A percentile compares a stretch with the other conserved stretches of the same genome.
Conservation (phyloP, 2,329 filamentous ascomycete genomes). For the Colletotrichum orbiculare region DNA sequence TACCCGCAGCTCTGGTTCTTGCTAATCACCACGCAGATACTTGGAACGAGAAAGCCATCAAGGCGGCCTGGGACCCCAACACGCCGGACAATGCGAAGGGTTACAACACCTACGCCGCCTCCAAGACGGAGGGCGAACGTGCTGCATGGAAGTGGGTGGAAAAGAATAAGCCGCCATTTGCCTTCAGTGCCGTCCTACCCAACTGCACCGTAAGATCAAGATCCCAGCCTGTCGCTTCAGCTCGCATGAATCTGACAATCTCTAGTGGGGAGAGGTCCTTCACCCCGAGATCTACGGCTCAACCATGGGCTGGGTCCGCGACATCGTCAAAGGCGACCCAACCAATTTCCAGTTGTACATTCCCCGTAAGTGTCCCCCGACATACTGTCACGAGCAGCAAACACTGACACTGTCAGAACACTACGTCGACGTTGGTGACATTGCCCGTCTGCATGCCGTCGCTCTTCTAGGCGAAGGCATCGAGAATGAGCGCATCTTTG, state of each 20-base stretch:
- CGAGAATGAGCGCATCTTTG: conserved; percentile 63
- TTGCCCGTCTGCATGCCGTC: conserved; percentile 62
- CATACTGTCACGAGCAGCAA: neutral
- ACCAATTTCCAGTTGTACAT: neutral
- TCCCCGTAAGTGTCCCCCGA: conserved; percentile 11
- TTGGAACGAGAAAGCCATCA: conserved; percentile 49
- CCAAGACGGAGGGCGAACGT: conserved; percentile 51
- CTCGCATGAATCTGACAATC: neutral
- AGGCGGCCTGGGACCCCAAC: conserved; percentile 50
- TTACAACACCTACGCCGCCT: conserved; percentile 48
- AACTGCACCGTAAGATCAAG: conserved; percentile 39
- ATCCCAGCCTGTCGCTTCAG: neutral
- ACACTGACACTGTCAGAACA: conserved; percentile 46
- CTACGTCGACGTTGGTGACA: conserved; percentile 59
- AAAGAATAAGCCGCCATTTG: conserved; percentile 46
- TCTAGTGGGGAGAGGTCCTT: conserved; percentile 30
- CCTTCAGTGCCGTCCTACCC: conserved; percentile 45
- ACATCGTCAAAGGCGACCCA: conserved; percentile 23
- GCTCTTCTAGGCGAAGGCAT: conserved; percentile 59
- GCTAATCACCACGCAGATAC: conserved; percentile 38
- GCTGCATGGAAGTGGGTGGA: conserved; percentile 51
- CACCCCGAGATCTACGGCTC: conserved; percentile 36
- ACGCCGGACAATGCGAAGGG: conserved; percentile 44
- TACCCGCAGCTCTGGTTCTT: too few species aligned
- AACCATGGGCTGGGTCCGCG: conserved; percentile 32